These are phyloP conservation scores for Colletotrichum sp. DNA, from an alignment of 2,329 filamentous ascomycete genomes.

Conservation along the genomic window DNA sequence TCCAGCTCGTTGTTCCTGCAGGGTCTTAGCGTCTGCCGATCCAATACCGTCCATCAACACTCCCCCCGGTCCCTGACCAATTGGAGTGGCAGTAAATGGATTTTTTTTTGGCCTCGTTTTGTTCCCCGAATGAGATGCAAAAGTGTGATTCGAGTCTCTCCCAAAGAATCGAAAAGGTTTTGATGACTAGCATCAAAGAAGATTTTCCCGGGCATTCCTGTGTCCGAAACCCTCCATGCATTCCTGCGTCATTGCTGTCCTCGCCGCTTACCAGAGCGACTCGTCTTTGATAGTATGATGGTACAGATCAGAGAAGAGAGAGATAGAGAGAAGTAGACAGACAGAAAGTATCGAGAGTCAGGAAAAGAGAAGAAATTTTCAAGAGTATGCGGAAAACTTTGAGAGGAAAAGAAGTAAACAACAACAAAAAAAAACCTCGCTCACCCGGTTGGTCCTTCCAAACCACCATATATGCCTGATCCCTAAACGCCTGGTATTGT, in stretches of 20 bases:
- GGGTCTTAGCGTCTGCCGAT: background rate
- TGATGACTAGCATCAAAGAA: background rate
- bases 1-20: conserved; percentile 16
- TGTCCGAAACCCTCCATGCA: background rate
- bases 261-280: background rate
- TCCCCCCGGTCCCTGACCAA: conserved; percentile 1
- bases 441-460: background rate
- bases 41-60: background rate
- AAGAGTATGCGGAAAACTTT: background rate
- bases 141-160: background rate
- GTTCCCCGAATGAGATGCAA: conserved; percentile 8
- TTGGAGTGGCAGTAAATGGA: background rate
- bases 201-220: background rate
- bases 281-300: conserved; percentile 1
- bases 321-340: background rate
- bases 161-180: background rate
- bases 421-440: conserved; percentile 9
- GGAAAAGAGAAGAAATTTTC: background rate
- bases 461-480: background rate
- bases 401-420: conserved; percentile 2
- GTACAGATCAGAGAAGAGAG: conserved; percentile 16
- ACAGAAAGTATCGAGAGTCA: conserved; percentile 15
- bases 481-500: conserved; percentile 20
- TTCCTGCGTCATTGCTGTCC: background rate
- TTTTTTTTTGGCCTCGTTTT: background rate